Conservation (phyloP, 2,329 filamentous ascomycete genomes). For the Colletotrichum horii region DNA sequence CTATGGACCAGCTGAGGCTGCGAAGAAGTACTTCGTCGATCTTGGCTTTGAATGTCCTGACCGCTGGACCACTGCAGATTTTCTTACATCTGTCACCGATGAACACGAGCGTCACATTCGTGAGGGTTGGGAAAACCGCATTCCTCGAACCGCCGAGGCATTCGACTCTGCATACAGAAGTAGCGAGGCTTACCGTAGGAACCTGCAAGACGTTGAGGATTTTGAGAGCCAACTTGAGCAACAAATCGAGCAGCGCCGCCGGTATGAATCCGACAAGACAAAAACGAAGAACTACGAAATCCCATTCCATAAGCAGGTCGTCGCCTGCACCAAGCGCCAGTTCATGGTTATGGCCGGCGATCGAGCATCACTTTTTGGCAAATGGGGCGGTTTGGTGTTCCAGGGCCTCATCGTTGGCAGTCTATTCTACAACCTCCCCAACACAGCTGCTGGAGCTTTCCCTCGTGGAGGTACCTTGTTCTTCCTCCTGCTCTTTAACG, state of each 20-base stretch:
- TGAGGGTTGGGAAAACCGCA: conserved; percentile 41
- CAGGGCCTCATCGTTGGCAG: conserved; percentile 37
- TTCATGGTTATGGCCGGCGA: conserved; percentile 38
- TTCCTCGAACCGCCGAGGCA: conserved; percentile 67
- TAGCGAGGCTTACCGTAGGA: conserved; percentile 47
- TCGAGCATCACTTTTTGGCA: conserved; percentile 34
- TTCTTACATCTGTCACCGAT: conserved; percentile 77
- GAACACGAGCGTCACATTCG: conserved; percentile 59
- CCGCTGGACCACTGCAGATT: conserved; percentile 76
- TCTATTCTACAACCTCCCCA: conserved; percentile 34
- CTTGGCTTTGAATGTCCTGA: conserved; percentile 76
- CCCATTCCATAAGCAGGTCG: conserved; percentile 53
- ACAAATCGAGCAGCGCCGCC: conserved; percentile 42
- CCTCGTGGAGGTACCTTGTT: conserved; percentile 66
- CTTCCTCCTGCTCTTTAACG: conserved; percentile 67
- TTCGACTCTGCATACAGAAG: conserved; percentile 59
- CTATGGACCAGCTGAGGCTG: conserved; percentile 68
- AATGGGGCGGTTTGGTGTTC: conserved; percentile 38
- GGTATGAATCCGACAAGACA: conserved; percentile 38
- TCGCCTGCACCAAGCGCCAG: conserved; percentile 46
- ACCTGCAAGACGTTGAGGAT: conserved; percentile 52
- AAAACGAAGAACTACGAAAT: conserved; percentile 58
- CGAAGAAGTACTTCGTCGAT: conserved; percentile 72
- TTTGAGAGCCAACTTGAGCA: conserved; percentile 60
- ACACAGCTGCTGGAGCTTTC: conserved; percentile 55